Conservation (phyloP, 192 early-diverging fungal genomes). For the Coemansia guatemalensis region DNA sequence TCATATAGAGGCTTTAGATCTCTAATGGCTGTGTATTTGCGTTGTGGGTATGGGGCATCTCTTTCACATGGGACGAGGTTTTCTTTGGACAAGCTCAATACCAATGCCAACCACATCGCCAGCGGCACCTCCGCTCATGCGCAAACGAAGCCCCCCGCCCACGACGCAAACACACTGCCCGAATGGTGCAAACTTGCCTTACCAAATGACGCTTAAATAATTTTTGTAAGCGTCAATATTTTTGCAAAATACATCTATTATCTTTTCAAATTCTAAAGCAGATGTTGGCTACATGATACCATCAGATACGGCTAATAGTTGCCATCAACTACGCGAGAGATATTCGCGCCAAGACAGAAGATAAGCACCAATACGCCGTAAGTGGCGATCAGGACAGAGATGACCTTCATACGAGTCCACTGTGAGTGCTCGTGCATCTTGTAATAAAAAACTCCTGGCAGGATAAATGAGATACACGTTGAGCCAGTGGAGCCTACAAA, state of each 20-base stretch:
- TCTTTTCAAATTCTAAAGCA: not conserved
- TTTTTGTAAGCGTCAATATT: no score
- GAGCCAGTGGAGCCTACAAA: constrained; percentile 97
- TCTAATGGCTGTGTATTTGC: no score
- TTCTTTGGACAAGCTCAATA: no score
- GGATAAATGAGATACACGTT: constrained; percentile 93
- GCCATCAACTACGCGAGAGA: constrained; percentile 41
- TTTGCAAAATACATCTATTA: not conserved
- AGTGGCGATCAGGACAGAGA: constrained; percentile 58
- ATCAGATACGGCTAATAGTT: constrained; percentile 14
- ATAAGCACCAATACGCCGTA: constrained; percentile 81
- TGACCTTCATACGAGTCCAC: constrained; percentile 66
- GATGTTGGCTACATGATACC: not conserved
- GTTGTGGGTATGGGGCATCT: no score
- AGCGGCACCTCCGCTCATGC: no score
- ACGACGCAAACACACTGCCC: no score
- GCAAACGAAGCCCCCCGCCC: no score
- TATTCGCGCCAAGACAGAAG: constrained; percentile 73
- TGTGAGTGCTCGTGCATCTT: constrained; percentile 66
- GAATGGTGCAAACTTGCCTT: no score
- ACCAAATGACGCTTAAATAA: no score
- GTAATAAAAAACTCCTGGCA: constrained; percentile 92
- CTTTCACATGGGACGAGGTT: no score
- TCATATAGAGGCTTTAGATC: no score
- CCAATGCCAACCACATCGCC: no score